phyloP scores from a whole-genome alignment of 768 basidiomycete genomes.

The Pulveroboletus sp. region DNA sequence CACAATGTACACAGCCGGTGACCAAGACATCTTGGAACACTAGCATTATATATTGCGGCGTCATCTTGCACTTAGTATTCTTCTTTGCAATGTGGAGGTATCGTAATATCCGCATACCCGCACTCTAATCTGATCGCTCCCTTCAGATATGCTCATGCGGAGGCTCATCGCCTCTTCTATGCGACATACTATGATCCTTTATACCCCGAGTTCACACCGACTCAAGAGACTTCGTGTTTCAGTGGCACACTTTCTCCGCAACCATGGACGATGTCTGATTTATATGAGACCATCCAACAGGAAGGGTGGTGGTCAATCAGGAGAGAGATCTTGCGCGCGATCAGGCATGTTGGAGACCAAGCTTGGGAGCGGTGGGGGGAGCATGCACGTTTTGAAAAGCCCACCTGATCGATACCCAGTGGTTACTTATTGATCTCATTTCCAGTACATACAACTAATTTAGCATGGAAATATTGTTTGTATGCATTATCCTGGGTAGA shows the following conservation, averaged over 20 bases:
- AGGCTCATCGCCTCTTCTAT: conserved; percentile 55
- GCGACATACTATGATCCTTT: conserved; percentile 77
- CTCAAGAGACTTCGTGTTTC: conserved; percentile 31
- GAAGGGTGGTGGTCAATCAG: conserved; percentile 39
- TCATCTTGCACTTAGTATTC: conserved; percentile 44
- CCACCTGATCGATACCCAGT: conserved; percentile 20
- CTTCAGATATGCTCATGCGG: conserved; percentile 42
- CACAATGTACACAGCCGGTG: conserved; percentile 16
- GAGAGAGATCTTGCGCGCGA: conserved; percentile 35
- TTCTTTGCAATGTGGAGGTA: conserved; percentile 57
- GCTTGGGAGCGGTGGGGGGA: conserved; percentile 45
- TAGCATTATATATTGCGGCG: conserved; percentile 32
- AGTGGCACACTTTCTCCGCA: conserved; percentile 33
- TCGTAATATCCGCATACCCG: conserved; percentile 12
- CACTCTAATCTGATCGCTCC: conserved; percentile 7
- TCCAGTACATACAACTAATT: conserved; percentile 12
- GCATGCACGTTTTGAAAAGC: conserved; percentile 23
- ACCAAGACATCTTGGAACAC: conserved; percentile 22
- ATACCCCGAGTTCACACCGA: conserved; percentile 62
- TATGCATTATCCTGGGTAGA: conserved; percentile 10
- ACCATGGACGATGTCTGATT: conserved; percentile 36
- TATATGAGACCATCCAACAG: conserved; percentile 35
- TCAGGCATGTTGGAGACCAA: conserved; percentile 35
- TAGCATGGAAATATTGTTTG: conserved; percentile 15
- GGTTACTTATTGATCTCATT: conserved; percentile 19